Percentiles rank a stretch among this genome's conserved stretches.
phyloP scores from a whole-genome alignment of 176 grass and related monocot genomes.

The Puya raimondii region DNA sequence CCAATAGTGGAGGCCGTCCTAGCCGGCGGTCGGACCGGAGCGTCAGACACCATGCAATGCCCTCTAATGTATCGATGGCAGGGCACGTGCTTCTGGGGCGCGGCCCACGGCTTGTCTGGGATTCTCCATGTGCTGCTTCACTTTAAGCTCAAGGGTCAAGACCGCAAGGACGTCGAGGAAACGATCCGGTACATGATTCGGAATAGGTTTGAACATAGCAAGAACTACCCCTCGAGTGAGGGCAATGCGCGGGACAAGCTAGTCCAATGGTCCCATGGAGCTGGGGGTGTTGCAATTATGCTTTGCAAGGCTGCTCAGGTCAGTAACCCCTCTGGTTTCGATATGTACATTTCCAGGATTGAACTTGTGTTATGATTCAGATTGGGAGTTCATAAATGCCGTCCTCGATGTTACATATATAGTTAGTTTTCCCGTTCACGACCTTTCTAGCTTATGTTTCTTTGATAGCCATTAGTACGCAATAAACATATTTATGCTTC shows the following conservation, averaged over 20 bases:
- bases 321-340: not conserved
- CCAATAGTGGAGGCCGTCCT: too few relatives aligned
- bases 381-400: too few relatives aligned
- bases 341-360: too few relatives aligned
- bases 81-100: constrained; percentile 34
- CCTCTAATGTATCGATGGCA: constrained; percentile 45
- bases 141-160: constrained; percentile 13
- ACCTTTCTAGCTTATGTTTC: constrained; percentile 1
- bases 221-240: constrained; percentile 31
- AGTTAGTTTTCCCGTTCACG: not conserved
- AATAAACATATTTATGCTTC: too few relatives aligned
- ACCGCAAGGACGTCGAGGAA: not conserved
- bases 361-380: too few relatives aligned
- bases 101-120: constrained; percentile 27
- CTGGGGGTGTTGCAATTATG: constrained; percentile 29
- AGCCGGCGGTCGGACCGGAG: too few relatives aligned
- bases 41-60: constrained; percentile 1
- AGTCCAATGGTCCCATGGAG: constrained; percentile 38
- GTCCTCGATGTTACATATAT: too few relatives aligned
- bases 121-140: constrained; percentile 40
- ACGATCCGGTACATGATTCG: constrained; percentile 31
- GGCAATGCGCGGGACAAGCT: constrained; percentile 24
- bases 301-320: constrained; percentile 41
- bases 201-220: constrained; percentile 23
- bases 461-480: not conserved